Evolutionary conservation across 1,284 basidiomycete genomes (phyloP), one percentile per base, ranked within the genome.

Genomic region (Ustilago nuda): DNA sequence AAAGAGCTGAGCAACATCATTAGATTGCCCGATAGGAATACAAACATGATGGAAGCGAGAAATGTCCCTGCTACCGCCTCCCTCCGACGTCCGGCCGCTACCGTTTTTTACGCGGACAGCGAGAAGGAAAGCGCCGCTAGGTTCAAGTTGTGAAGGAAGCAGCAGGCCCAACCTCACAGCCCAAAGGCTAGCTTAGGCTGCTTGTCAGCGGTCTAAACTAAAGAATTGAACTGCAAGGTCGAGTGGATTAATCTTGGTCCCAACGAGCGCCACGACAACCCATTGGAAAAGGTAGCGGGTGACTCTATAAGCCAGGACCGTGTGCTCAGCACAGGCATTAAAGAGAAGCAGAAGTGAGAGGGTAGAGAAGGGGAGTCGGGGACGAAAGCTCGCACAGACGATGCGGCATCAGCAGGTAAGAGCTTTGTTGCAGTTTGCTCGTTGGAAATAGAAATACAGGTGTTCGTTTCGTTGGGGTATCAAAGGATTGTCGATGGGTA

Each of bases 271-370:
- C 75, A 50, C 59, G 56, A 65, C 65, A 66, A 57, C 70, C 75
- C 67, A 73, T 71, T 70, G 71, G 58, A 71, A 71, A 70, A 71
- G 76, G 76, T 60, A 71, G 66, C 61, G 76, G 76, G 76, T 78
- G 76, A 78, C 76, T 78, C 72, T 74, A 78, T 76, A 74, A 74
- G 76, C 66, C 76, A 69, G 72, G 76, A 78, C 76, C 72, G 64
- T 78, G 23, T 12, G n/a, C 39, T 66, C 61, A 73, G 45, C 60
- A 72, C 64, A 39, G 37, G 39, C 51, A 32, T 37, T 12, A 33
- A 46, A 36, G 19, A 48, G 43, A 45, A 45, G n/a, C n/a, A 35
- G 43, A 3, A 32, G 32, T 45, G 46, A 12, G 36, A 39, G 48
- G 19, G 23, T 4, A 32, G 30, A 43, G 53, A 30, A 9, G n/a